Conservation (phyloP, 352 stramenopile species). For the Phytophthora pistaciae region DNA sequence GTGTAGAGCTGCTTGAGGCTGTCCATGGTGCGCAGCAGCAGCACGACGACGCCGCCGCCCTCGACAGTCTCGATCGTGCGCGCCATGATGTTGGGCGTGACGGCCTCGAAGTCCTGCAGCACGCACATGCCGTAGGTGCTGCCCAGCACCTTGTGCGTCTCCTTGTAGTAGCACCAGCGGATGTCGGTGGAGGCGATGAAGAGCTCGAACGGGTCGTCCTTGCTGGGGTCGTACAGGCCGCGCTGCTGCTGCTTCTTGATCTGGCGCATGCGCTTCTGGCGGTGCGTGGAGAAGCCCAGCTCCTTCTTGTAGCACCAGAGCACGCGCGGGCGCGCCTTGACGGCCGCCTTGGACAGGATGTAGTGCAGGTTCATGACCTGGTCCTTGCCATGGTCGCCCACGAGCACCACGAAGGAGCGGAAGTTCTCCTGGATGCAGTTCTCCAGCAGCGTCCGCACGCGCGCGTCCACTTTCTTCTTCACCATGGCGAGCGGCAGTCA, state of each 20-base stretch:
- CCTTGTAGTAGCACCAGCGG: constrained; percentile 99
- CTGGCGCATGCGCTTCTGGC: constrained; percentile 94
- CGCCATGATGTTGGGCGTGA: constrained; percentile 99
- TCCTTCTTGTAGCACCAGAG: constrained; percentile 99
- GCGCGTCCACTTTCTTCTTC: constrained; percentile 99
- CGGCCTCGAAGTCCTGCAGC: constrained; percentile 99
- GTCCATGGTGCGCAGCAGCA: constrained; percentile 98
- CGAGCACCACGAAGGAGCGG: constrained; percentile 97
- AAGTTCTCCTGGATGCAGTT: constrained; percentile 97
- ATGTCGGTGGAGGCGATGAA: constrained; percentile 99
- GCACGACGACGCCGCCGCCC: constrained; percentile 97
- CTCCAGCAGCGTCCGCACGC: constrained; percentile 98
- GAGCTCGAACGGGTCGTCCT: constrained; percentile 98
- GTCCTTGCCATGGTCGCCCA: constrained; percentile 99
- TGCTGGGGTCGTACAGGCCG: constrained; percentile 93
- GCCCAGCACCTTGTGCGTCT: constrained; percentile 99
- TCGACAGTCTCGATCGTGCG: constrained; percentile 99
- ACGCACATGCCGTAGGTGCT: constrained; percentile 99
- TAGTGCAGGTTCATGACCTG: constrained; percentile 99
- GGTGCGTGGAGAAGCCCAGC: constrained; percentile 98
- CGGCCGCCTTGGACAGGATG: constrained; percentile 96
- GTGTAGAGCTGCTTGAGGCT: constrained; percentile 99
- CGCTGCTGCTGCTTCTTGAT: constrained; percentile 96
- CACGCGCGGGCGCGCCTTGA: constrained; percentile 96
- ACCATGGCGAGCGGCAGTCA: constrained; percentile 86